Evolutionary conservation across 805 yeast species (phyloP).

Genomic region (Suhomyces sp.): DNA sequence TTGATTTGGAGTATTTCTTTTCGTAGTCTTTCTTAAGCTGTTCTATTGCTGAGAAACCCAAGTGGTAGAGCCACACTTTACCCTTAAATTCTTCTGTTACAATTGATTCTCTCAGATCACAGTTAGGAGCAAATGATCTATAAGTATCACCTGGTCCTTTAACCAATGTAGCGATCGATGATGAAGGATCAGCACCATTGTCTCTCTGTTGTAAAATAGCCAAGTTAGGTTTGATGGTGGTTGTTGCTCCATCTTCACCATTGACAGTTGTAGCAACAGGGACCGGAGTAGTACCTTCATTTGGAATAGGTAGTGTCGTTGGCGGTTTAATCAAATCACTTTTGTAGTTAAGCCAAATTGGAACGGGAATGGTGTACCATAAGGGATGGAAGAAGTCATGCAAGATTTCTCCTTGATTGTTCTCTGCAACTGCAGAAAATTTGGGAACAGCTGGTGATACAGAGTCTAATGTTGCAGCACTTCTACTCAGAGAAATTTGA

Average conservation of each 20-base stretch:
- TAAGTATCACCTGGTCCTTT: conserved; percentile 19
- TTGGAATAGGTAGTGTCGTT: conserved; percentile 5
- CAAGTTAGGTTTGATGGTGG: conserved; percentile 9
- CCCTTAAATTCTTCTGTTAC: conserved; percentile 32
- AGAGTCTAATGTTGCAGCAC: conserved; percentile 27
- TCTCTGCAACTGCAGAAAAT: conserved; percentile 33
- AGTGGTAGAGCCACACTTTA: conserved; percentile 40
- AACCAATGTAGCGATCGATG: conserved; percentile 8
- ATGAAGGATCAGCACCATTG: conserved; percentile 18
- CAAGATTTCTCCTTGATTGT: conserved; percentile 34
- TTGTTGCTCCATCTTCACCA: conserved; percentile 1
- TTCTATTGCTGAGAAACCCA: conserved; percentile 34
- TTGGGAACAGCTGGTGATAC: conserved; percentile 31
- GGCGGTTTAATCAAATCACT: conserved; percentile 16
- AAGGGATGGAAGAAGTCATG: conserved; percentile 44
- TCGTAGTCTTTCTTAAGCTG: conserved; percentile 22
- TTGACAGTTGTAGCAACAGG: conserved; percentile 2
- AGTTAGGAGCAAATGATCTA: conserved; percentile 37
- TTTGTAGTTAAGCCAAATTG: conserved; percentile 42
- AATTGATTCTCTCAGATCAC: conserved; percentile 35
- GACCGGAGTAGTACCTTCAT: conserved; percentile 4
- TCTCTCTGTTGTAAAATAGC: conserved; percentile 28
- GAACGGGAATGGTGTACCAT: conserved; percentile 44
- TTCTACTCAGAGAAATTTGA: conserved; percentile 20
- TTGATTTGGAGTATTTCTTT: conserved; percentile 9